Evolutionary conservation across 352 stramenopile species (phyloP).

Genomic region (Labyrinthula sp.): DNA sequence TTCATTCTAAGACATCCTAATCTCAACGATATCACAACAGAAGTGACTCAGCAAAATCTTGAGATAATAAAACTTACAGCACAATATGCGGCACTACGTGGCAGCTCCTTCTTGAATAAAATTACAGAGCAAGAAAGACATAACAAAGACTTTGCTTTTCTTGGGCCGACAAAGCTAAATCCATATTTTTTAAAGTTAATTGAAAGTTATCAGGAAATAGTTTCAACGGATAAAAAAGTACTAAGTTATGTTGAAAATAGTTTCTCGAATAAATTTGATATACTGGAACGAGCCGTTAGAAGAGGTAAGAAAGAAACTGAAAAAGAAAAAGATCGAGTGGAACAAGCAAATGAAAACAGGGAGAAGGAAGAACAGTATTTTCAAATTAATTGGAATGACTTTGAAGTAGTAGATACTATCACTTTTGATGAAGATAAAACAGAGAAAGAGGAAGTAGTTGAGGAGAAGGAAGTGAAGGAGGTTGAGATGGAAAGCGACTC

Average conservation of each 20-base stretch:
- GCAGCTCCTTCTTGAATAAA: slow-evolving; percentile 58
- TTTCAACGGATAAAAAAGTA: slow-evolving; percentile 34
- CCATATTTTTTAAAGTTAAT: slow-evolving; percentile 92
- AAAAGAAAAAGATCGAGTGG: slow-evolving; percentile 34
- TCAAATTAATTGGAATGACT: slow-evolving; percentile 94
- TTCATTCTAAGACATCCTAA: too few species aligned
- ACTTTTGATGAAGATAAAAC: slow-evolving; percentile 53
- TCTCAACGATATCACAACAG: too few species aligned
- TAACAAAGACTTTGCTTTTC: slow-evolving; percentile 87
- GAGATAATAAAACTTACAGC: too few species aligned
- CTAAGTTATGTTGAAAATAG: slow-evolving; percentile 1
- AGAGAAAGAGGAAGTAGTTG: slow-evolving; percentile 29
- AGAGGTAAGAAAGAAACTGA: slow-evolving; percentile 49
- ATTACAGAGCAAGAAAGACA: slow-evolving; percentile 77
- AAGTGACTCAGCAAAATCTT: too few species aligned
- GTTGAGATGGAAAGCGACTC: slow-evolving; percentile 37
- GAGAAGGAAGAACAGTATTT: slow-evolving; percentile 32
- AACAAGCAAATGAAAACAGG: slow-evolving; percentile 34
- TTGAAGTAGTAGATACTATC: slow-evolving; percentile 95
- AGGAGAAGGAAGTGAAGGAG: slow-evolving; percentile 41
- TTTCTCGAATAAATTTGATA: slow-evolving; percentile 19
- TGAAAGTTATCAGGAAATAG: slow-evolving; percentile 73
- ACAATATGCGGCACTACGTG: slow-evolving; percentile 26
- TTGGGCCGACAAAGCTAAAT: slow-evolving; percentile 91
- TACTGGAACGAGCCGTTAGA: slow-evolving; percentile 45